Evolutionary conservation across 2,329 filamentous ascomycete genomes (phyloP).

Genomic region (Aspergillus floridensis): DNA sequence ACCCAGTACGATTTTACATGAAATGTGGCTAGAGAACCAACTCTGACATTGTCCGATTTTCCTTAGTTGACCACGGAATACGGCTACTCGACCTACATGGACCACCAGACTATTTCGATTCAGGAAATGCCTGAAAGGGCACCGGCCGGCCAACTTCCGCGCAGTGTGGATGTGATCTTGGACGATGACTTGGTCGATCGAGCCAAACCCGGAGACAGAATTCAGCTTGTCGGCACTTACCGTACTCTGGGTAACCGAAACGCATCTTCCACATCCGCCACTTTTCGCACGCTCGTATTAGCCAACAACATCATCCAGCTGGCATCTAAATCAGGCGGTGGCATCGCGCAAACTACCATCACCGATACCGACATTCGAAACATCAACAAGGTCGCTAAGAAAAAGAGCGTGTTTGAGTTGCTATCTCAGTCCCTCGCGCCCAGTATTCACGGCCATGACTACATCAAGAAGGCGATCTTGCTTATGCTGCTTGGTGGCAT

Average conservation of each 20-base stretch:
- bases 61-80: slow-evolving; percentile 80
- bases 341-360: slow-evolving; percentile 85
- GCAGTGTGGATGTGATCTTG: slow-evolving; percentile 92
- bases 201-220: slow-evolving; percentile 91
- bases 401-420: slow-evolving; percentile 87
- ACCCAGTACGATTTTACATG: slow-evolving; percentile 56
- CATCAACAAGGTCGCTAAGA: slow-evolving; percentile 96
- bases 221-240: slow-evolving; percentile 96
- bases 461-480: slow-evolving; percentile 96
- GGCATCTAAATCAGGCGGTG: slow-evolving; percentile 93
- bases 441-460: slow-evolving; percentile 94
- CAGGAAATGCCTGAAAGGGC: slow-evolving; percentile 99
- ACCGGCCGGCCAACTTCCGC: slow-evolving; percentile 89
- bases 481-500: slow-evolving; percentile 93
- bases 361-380: slow-evolving; percentile 97
- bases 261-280: slow-evolving; percentile 81
- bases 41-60: slow-evolving; percentile 11
- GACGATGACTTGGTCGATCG: slow-evolving; percentile 95
- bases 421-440: slow-evolving; percentile 92
- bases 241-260: slow-evolving; percentile 93
- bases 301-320: slow-evolving; percentile 94
- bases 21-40: background rate
- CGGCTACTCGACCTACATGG: slow-evolving; percentile 89
- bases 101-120: slow-evolving; percentile 96
- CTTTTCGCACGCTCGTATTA: slow-evolving; percentile 90